phyloP scores from a whole-genome alignment of 176 grass and related monocot species.

The Tillandsia leiboldiana region DNA sequence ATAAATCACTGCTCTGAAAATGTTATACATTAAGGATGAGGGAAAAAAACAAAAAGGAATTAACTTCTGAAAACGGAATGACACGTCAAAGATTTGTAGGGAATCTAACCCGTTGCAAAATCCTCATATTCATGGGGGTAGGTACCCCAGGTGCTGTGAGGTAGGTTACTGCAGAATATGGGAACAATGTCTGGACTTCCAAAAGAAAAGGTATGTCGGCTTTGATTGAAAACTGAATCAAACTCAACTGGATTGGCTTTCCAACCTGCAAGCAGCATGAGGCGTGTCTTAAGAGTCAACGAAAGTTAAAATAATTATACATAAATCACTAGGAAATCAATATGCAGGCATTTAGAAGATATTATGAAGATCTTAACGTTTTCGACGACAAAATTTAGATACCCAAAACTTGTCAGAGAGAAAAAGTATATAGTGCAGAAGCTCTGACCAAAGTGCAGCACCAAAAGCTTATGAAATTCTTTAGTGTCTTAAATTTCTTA shows the following conservation, averaged over 20 bases:
- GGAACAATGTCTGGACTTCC: slow-evolving; percentile 94
- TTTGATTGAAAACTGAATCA: slow-evolving; percentile 94
- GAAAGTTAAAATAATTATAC: background rate
- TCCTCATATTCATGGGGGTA: slow-evolving; percentile 88
- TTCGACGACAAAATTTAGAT: background rate
- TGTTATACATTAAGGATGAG: too few species aligned
- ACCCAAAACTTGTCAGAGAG: background rate
- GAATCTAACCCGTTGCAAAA: slow-evolving; percentile 68
- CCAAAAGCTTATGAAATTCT: too few species aligned
- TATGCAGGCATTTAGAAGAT: background rate
- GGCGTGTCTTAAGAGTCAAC: background rate
- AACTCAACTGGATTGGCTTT: slow-evolving; percentile 96
- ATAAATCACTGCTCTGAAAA: too few species aligned
- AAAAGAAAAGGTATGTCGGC: slow-evolving; percentile 61
- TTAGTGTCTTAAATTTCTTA: too few species aligned
- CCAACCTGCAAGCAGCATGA: slow-evolving; percentile 49
- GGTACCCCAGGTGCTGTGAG: slow-evolving; percentile 69
- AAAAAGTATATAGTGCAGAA: background rate
- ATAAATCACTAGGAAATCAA: background rate
- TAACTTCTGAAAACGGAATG: too few species aligned
- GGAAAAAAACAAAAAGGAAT: too few species aligned
- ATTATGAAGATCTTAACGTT: background rate
- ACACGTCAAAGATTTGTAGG: background rate
- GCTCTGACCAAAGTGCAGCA: too few species aligned
- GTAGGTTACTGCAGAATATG: slow-evolving; percentile 74